These are phyloP conservation scores for Sclerotinia subarctica DNA, from an alignment of 2,329 filamentous ascomycete genomes.

Conservation along the genomic window DNA sequence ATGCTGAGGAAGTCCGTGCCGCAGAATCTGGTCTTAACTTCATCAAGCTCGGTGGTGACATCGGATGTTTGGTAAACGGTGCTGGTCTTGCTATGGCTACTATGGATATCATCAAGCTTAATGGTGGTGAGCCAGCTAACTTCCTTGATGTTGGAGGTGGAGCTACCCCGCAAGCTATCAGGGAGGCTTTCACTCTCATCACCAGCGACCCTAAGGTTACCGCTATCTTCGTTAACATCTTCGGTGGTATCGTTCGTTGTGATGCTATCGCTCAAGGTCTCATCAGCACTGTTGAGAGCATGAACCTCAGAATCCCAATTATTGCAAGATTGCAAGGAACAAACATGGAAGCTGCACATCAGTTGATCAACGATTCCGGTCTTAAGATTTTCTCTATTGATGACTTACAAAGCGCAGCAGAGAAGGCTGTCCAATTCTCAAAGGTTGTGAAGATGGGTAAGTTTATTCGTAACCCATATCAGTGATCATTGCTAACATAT, in stretches of 20 bases:
- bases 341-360: constrained; percentile 93
- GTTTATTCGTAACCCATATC: constrained; percentile 39
- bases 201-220: constrained; percentile 97
- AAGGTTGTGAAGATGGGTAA: constrained; percentile 98
- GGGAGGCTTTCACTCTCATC: constrained; percentile 97
- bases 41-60: constrained; percentile 99
- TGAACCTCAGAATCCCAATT: constrained; percentile 95
- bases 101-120: constrained; percentile 99
- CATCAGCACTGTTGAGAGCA: constrained; percentile 88
- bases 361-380: constrained; percentile 92
- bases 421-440: constrained; percentile 98
- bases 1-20: constrained; percentile 95
- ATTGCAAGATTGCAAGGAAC: constrained; percentile 97
- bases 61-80: constrained; percentile 98
- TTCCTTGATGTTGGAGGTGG: constrained; percentile 98
- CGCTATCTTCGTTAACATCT: constrained; percentile 99
- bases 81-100: constrained; percentile 99
- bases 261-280: constrained; percentile 96
- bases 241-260: constrained; percentile 96
- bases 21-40: constrained; percentile 96
- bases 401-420: constrained; percentile 92
- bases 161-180: constrained; percentile 93
- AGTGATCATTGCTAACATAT: constrained; percentile 31
- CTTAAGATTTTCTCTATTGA: constrained; percentile 99
- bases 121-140: constrained; percentile 93